These are phyloP conservation scores for Helichrysum umbraculigerum DNA, from an alignment of 129 eudicot species.

Conservation along the genomic window DNA sequence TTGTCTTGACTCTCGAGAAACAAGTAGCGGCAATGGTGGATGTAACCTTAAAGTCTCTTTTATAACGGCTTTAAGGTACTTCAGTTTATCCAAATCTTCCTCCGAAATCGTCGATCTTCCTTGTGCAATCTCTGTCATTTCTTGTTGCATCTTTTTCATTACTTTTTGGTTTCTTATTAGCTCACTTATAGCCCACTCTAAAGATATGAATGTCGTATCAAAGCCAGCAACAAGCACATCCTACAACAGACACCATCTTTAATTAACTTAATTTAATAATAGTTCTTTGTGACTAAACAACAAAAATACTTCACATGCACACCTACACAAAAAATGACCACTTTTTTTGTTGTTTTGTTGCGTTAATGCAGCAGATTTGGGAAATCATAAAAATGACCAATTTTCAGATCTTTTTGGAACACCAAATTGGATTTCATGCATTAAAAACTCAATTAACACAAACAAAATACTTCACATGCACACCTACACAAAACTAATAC, in stretches of 20 bases:
- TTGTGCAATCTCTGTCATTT: neutral
- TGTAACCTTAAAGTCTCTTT: neutral
- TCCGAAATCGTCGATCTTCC: neutral
- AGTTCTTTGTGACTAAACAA: too few relatives aligned
- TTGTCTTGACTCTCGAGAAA: neutral
- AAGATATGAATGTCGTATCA: neutral
- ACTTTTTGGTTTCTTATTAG: neutral
- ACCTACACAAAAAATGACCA: too few relatives aligned
- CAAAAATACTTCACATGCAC: too few relatives aligned
- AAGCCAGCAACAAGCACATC: slow-evolving; percentile 5
- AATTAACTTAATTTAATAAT: neutral
- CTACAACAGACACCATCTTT: neutral
- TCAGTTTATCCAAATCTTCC: neutral
- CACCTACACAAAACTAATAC: neutral
- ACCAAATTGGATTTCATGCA: too few relatives aligned
- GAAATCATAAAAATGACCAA: too few relatives aligned
- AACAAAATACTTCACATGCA: neutral
- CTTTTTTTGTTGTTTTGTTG: neutral
- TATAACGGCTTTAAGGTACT: neutral
- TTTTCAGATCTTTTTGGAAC: too few relatives aligned
- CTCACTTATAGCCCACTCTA: neutral
- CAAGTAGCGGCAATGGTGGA: neutral
- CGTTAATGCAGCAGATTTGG: neutral
- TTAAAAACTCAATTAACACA: too few relatives aligned
- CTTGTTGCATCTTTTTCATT: neutral